phyloP scores from a whole-genome alignment of 2,329 filamentous ascomycete genomes.

The Ustilaginoidea virens region DNA sequence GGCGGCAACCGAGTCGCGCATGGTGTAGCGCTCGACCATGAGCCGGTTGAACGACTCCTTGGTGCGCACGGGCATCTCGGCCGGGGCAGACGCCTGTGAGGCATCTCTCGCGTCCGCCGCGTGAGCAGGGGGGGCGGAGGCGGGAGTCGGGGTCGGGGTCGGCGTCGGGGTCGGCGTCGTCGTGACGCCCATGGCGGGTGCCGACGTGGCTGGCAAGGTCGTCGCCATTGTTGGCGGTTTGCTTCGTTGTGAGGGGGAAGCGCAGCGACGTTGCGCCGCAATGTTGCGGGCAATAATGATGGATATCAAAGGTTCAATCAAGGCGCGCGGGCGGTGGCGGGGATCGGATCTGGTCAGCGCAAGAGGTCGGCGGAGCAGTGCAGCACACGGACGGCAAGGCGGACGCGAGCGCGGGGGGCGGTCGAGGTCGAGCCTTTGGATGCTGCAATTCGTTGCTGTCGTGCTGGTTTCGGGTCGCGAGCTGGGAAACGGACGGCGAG shows the following conservation, averaged over 20 bases:
- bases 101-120: conserved; percentile 14
- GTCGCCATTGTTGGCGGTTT: conserved; percentile 28
- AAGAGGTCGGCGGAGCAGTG: conserved; percentile 5
- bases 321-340: conserved; percentile 4
- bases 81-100: conserved; percentile 7
- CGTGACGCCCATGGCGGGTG: conserved; percentile 16
- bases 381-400: no score
- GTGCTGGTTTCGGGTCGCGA: no score
- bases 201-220: conserved; percentile 23
- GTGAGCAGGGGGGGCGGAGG: conserved; percentile 13
- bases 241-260: no score
- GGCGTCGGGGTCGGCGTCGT: no score
- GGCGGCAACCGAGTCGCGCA: conserved; percentile 37
- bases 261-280: conserved; percentile 22
- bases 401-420: conserved; percentile 4
- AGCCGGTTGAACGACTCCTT: conserved; percentile 39
- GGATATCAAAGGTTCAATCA: conserved; percentile 2
- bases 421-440: conserved; percentile 4
- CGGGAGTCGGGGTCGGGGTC: conserved; percentile 14
- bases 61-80: conserved; percentile 29
- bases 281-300: no score
- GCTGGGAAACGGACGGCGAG: no score
- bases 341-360: conserved; percentile 7
- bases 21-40: conserved; percentile 37
- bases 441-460: conserved; percentile 1